phyloP scores from a whole-genome alignment of 306 rosid genomes.

The Vicia faba region DNA sequence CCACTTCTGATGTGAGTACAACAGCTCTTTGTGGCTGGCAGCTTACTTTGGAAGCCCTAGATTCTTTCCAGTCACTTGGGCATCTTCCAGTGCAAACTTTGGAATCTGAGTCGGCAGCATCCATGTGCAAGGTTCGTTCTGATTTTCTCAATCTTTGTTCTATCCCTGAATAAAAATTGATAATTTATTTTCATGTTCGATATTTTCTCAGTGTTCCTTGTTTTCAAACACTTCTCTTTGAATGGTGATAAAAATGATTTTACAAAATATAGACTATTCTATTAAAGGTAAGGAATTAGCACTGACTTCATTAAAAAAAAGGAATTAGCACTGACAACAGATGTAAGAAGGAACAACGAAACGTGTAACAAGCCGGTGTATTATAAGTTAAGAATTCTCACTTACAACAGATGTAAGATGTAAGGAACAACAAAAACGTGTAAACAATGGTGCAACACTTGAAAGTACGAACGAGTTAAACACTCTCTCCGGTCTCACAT shows the following conservation, averaged over 20 bases:
- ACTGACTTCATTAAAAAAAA: no score
- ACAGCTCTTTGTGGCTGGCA: slow-evolving; percentile 94
- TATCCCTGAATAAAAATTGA: slow-evolving; percentile 22
- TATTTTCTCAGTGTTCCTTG: slow-evolving; percentile 18
- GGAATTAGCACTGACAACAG: background rate
- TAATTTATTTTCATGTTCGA: slow-evolving; percentile 19
- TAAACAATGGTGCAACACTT: slow-evolving; percentile 10
- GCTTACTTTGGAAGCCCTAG: slow-evolving; percentile 90
- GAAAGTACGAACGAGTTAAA: background rate
- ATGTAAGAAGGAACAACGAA: background rate
- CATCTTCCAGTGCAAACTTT: slow-evolving; percentile 70
- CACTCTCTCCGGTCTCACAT: background rate
- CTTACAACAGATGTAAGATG: no score
- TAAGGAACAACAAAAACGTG: no score
- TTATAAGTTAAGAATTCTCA: no score
- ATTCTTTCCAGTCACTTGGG: slow-evolving; percentile 76
- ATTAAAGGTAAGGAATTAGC: slow-evolving; percentile 12
- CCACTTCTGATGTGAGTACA: slow-evolving; percentile 56
- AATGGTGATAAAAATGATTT: slow-evolving; percentile 20
- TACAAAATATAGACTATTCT: slow-evolving; percentile 2
- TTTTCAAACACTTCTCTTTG: slow-evolving; percentile 12
- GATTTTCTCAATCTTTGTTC: slow-evolving; percentile 1
- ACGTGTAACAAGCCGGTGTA: background rate
- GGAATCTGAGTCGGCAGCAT: slow-evolving; percentile 97
- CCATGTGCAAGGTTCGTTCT: slow-evolving; percentile 81